A percentile compares a stretch with the other conserved stretches of the same genome.
Evolutionary conservation across 306 rosid genomes (phyloP).

Genomic region (Corylus heterophylla): DNA sequence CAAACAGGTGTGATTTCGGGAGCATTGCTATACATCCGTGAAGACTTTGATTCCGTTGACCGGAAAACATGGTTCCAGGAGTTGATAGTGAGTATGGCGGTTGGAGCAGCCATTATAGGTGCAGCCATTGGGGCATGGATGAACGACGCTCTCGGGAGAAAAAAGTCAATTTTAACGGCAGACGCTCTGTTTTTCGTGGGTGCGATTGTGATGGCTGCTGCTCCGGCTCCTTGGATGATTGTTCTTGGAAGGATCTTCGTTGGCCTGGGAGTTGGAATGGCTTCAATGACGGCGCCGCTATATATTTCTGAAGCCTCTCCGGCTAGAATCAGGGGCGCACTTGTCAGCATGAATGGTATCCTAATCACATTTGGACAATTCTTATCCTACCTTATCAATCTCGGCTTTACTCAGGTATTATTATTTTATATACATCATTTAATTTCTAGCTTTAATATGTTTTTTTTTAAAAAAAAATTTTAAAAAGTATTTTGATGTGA

Average conservation of each 20-base stretch:
- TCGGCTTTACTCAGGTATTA: conserved; percentile 71
- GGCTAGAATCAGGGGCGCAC: conserved; percentile 83
- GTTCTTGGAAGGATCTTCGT: conserved; percentile 69
- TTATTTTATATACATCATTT: neutral
- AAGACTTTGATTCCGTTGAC: conserved; percentile 59
- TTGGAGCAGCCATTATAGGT: conserved; percentile 89
- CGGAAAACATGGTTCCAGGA: conserved; percentile 89
- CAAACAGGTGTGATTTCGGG: conserved; percentile 85
- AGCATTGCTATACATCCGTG: conserved; percentile 77
- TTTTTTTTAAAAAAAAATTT: too few relatives aligned
- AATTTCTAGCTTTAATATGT: neutral
- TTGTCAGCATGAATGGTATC: conserved; percentile 67
- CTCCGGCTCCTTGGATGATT: conserved; percentile 70
- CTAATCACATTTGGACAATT: conserved; percentile 85
- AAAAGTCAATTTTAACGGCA: conserved; percentile 56
- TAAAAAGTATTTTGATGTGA: neutral
- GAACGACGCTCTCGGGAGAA: conserved; percentile 74
- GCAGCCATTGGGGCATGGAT: conserved; percentile 90
- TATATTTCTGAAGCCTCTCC: conserved; percentile 90
- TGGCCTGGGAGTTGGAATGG: conserved; percentile 92
- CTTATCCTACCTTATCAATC: conserved; percentile 71
- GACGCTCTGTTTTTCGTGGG: conserved; percentile 63
- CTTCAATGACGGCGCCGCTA: conserved; percentile 86
- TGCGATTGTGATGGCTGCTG: conserved; percentile 69
- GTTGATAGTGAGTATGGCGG: conserved; percentile 84